Evolutionary conservation across 768 basidiomycete species (phyloP).

Genomic region (Termitomyces sp.): DNA sequence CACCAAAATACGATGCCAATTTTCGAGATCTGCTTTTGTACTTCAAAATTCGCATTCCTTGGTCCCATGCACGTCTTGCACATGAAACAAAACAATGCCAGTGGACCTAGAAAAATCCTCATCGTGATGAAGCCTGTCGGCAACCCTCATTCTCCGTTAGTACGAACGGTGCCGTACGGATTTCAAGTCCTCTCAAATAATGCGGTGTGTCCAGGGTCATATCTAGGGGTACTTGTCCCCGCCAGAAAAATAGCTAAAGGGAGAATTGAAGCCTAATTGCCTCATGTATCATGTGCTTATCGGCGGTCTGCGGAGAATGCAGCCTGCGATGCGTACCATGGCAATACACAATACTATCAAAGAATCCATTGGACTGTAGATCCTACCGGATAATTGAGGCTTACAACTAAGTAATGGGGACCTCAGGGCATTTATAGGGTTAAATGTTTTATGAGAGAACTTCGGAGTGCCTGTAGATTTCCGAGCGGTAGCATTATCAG

Average conservation of each 20-base stretch:
- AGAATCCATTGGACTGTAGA: background rate
- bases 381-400: background rate
- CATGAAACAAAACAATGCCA: background rate
- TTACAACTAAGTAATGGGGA: background rate
- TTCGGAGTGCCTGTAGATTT: background rate
- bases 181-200: background rate
- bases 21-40: too few species aligned
- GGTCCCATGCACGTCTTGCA: background rate
- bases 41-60: background rate
- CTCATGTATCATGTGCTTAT: background rate
- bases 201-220: background rate
- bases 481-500: background rate
- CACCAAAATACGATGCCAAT: too few species aligned
- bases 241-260: background rate
- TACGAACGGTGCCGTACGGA: too few species aligned
- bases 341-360: background rate
- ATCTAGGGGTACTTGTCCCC: background rate
- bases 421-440: background rate
- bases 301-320: background rate
- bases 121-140: background rate
- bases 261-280: background rate
- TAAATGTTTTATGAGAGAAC: background rate
- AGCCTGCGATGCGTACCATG: too few species aligned
- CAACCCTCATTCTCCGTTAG: background rate
- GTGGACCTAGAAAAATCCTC: background rate